phyloP scores from a whole-genome alignment of 2,329 filamentous ascomycete genomes.

The Fusarium lyarnte region DNA sequence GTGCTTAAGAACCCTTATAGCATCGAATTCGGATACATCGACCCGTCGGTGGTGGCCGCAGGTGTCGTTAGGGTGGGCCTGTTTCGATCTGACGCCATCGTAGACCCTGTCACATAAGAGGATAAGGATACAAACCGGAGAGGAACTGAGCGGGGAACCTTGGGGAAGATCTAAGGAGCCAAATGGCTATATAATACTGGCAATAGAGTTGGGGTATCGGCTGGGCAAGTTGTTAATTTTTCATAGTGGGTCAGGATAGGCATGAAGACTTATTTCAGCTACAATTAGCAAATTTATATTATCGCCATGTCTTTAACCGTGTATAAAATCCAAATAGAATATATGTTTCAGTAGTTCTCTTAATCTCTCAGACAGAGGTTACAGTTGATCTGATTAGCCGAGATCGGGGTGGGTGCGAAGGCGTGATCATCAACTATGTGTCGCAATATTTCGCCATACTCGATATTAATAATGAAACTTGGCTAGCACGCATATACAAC shows the following conservation, averaged over 20 bases:
- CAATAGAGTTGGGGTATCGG: not conserved
- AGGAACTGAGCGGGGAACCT: conserved; percentile 15
- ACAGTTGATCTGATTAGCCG: conserved; percentile 29
- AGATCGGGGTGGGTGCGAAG: conserved; percentile 38
- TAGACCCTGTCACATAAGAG: conserved; percentile 9
- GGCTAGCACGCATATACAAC: not conserved
- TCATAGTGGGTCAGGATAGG: not conserved
- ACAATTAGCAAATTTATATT: not conserved
- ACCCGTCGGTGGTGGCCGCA: conserved; percentile 31
- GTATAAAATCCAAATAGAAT: no score
- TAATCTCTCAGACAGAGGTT: not conserved
- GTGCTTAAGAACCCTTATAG: not conserved
- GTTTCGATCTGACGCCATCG: conserved; percentile 36
- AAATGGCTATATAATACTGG: not conserved
- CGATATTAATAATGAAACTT: conserved; percentile 38
- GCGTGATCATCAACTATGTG: conserved; percentile 38
- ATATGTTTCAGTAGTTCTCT: not conserved
- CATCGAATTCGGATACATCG: not conserved
- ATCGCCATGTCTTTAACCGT: no score
- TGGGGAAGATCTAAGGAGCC: not conserved
- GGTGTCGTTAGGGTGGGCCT: conserved; percentile 17
- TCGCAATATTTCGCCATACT: conserved; percentile 43
- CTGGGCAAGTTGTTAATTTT: not conserved
- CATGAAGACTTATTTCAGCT: not conserved
- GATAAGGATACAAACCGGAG: conserved; percentile 2